Base-by-base conservation (phyloP, 2,329 filamentous ascomycete species). In the Aspergillus sp. region DNA sequence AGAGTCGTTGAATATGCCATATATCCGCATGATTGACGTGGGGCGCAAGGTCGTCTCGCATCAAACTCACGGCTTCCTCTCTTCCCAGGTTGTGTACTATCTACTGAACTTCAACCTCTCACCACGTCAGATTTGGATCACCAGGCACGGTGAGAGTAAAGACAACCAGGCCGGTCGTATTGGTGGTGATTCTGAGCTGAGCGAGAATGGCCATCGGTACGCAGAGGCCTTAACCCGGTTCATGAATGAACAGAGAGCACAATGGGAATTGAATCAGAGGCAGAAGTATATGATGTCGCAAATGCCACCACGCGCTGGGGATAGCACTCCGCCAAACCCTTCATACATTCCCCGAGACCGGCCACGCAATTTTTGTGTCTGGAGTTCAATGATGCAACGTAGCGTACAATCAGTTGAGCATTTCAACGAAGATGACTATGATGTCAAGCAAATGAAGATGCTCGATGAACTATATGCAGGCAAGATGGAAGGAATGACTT, bases 361-460 rank as follows among this genome's bases (percentile, higher is more conserved):
- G 30, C 85, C 89, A 30, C 84, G 90, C 68, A 96, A 96, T 71
- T 98, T 97, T 72, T 99, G 95, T 73, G 91, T 99, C 15, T 99
- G 95, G 95, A 97, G 93, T 0, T 96, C 91, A 2, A 98, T 98
- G 93, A 84, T 99, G 62, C 89, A 90, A 71, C 89, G 95, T 63
- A 92, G 90, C 59, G 88, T 95, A 51, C 87, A 96, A 70, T 96
- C 93, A 0, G 92, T 89, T 0, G 87, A 95, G 63, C 89, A 89
- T 73, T 99, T 98, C 73, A 90, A 96, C 65, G 95, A 98, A 63
- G 93, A 98, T 20, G 91, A 96, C 54, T 96, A 93, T 72, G 95
- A 98, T 64, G 88, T 96, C 66, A 99, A 99, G 79, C 90, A 96
- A 66, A 96, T 93, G 91, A 90, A 93, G 69, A 96, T 96, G 91